Percentiles rank a stretch among this genome's conserved stretches.
Evolutionary conservation across 2,329 filamentous ascomycete genomes (phyloP).

Genomic region (Monilinia vaccinii-corymbosi): DNA sequence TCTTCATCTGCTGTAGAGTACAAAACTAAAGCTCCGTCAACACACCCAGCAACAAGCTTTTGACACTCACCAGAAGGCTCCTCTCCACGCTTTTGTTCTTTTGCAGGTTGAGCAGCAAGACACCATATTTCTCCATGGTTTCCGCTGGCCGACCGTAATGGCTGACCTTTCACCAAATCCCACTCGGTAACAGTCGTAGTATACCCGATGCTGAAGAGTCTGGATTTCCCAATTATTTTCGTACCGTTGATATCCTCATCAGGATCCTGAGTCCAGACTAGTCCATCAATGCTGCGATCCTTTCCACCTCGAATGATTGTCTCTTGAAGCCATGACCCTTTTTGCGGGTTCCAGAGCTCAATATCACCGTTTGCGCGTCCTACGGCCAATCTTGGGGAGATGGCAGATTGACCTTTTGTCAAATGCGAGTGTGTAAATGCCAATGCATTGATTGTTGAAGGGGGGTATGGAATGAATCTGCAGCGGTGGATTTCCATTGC

Average conservation of each 20-base stretch:
- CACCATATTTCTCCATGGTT: constrained; percentile 98
- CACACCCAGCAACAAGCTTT: constrained; percentile 79
- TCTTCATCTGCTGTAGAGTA: constrained; percentile 81
- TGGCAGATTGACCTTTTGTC: constrained; percentile 41
- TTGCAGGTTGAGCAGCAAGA: constrained; percentile 69
- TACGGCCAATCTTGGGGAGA: constrained; percentile 69
- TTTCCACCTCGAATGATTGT: constrained; percentile 73
- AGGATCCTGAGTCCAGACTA: constrained; percentile 85
- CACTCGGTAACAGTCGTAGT: constrained; percentile 90
- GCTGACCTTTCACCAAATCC: constrained; percentile 73
- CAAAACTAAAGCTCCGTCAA: constrained; percentile 80
- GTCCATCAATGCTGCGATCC: constrained; percentile 78
- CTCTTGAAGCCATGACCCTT: constrained; percentile 76
- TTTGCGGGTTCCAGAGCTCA: constrained; percentile 90
- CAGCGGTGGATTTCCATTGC: constrained; percentile 93
- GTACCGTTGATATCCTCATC: constrained; percentile 56
- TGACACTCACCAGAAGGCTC: constrained; percentile 32
- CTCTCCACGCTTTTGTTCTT: constrained; percentile 23
- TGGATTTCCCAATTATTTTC: constrained; percentile 59
- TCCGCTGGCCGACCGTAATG: constrained; percentile 74
- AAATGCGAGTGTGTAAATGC: constrained; percentile 75
- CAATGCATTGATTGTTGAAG: constrained; percentile 86
- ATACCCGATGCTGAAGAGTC: constrained; percentile 94
- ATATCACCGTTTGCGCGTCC: constrained; percentile 93
- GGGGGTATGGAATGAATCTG: constrained; percentile 87